Evolutionary conservation across 139 green algal genomes (phyloP), one percentile per base, ranked within the genome.

Genomic region (Chlamydomonas urium): DNA sequence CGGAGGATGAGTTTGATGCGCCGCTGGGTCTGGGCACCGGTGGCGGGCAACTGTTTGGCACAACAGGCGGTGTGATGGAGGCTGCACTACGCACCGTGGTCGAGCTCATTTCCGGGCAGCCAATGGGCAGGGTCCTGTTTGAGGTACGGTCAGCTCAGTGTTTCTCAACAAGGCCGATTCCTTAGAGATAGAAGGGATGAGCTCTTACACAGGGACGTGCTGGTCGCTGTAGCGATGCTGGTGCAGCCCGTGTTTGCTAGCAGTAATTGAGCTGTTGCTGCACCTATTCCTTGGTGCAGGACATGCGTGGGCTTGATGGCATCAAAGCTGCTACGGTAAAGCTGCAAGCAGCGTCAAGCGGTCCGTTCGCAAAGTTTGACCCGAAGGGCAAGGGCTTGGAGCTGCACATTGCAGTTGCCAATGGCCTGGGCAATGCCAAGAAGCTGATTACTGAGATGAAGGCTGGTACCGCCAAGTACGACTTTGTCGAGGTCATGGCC

Each of bases 31-130:
- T 72, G 35, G 79, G 77, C 62, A 78, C 76, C 5, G 87, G 87
- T 58, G 83, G 71, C 0, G 85, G 33, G 28, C 56, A 75, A 19
- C 69, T 92, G 17, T 92, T 92, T 66, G 87, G 87, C 65, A 88
- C 85, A 31, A 90, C 87, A 29, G 87, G 87, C 28, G 87, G 87
- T 38, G 87, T 92, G 23, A 92, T 89, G 85, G 87, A 92, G 81
- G 87, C 87, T 8, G 87, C 87, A 14, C 79, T 92, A 56, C 81
- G 87, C 63, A 92, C 87, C 4, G 87, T 90, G 66, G 80, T 80
- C 59, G 82, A 90, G 58, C 26, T 86, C 17, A 76, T 76, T 23
- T 75, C 59, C 0, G 72, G 69, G 28, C 26, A 83, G 48, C 56
- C 69, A n/a, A 47, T 90, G 73, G 65, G 48, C 24, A 50, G 65